Percentiles rank a stretch among this genome's conserved stretches.
Evolutionary conservation across 2,329 filamentous ascomycete genomes (phyloP).

Genomic region (Dryadomyces quercivorus): DNA sequence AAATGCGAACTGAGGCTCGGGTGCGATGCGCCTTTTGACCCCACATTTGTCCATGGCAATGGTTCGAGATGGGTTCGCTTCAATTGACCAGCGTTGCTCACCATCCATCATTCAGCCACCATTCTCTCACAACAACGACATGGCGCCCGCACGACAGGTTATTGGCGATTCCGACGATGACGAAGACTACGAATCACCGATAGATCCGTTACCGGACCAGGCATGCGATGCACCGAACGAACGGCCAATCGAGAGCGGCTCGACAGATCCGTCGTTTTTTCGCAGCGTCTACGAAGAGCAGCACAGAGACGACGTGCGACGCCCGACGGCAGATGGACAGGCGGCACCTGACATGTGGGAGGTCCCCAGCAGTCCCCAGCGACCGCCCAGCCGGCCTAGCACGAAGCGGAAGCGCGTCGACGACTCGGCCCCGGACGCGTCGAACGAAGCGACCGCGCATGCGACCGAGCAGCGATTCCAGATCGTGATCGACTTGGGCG

Average conservation of each 20-base stretch:
- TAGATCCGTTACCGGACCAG: not conserved
- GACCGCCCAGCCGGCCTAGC: not conserved
- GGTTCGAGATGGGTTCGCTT: no score
- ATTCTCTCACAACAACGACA: not conserved
- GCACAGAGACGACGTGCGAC: slow-evolving; percentile 13
- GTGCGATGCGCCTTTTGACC: no score
- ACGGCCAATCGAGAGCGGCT: slow-evolving; percentile 17
- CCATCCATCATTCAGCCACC: not conserved
- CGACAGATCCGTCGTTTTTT: slow-evolving; percentile 37
- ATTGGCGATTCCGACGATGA: not conserved
- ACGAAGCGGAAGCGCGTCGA: slow-evolving; percentile 12
- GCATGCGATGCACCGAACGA: not conserved
- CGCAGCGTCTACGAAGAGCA: slow-evolving; percentile 35
- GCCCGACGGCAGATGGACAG: not conserved
- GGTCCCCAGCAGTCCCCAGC: slow-evolving; percentile 28
- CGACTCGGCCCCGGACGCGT: no score
- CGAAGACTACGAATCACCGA: not conserved
- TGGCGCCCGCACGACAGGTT: not conserved
- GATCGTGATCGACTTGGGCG: not conserved
- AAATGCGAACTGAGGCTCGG: no score
- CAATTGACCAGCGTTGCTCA: no score
- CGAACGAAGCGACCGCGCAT: not conserved
- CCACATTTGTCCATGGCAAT: no score
- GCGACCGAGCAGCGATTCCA: not conserved
- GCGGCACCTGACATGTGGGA: slow-evolving; percentile 26